Percentiles rank a stretch among this genome's conserved stretches.
Conservation (phyloP, 2,329 filamentous ascomycete genomes). For the Fusarium domesticum region DNA sequence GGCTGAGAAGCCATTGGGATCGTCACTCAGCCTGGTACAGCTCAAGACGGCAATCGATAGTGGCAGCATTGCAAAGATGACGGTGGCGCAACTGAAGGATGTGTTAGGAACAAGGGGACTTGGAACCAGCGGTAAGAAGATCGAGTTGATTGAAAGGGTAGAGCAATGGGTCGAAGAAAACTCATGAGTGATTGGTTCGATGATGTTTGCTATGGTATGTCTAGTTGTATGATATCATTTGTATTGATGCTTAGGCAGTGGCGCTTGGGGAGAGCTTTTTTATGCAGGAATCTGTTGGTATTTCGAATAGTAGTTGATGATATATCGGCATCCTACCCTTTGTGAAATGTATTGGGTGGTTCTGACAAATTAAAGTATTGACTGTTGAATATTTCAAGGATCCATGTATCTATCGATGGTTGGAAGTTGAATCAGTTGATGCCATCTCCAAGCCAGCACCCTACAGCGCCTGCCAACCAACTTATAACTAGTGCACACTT, state of each 20-base stretch:
- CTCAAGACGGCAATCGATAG: slow-evolving; percentile 45
- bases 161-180: slow-evolving; percentile 56
- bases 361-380: too few species aligned
- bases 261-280: too few species aligned
- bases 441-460: slow-evolving; percentile 10
- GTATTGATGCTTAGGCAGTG: too few species aligned
- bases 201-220: background rate
- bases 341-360: too few species aligned
- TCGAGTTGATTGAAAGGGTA: slow-evolving; percentile 52
- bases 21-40: slow-evolving; percentile 43
- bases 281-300: background rate
- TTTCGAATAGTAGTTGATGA: too few species aligned
- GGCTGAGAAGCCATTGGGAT: slow-evolving; percentile 34
- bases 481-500: slow-evolving; percentile 4
- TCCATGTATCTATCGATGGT: too few species aligned
- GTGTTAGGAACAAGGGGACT: slow-evolving; percentile 47
- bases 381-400: too few species aligned
- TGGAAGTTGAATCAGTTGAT: background rate
- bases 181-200: slow-evolving; percentile 9
- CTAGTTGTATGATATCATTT: too few species aligned
- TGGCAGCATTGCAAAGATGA: slow-evolving; percentile 51
- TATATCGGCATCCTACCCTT: too few species aligned
- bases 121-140: slow-evolving; percentile 51
- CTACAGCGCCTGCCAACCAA: background rate
- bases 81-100: slow-evolving; percentile 51